These are phyloP conservation scores for Decorospora gaudefroyi DNA, from an alignment of 2,329 filamentous ascomycete genomes.

Conservation along the genomic window DNA sequence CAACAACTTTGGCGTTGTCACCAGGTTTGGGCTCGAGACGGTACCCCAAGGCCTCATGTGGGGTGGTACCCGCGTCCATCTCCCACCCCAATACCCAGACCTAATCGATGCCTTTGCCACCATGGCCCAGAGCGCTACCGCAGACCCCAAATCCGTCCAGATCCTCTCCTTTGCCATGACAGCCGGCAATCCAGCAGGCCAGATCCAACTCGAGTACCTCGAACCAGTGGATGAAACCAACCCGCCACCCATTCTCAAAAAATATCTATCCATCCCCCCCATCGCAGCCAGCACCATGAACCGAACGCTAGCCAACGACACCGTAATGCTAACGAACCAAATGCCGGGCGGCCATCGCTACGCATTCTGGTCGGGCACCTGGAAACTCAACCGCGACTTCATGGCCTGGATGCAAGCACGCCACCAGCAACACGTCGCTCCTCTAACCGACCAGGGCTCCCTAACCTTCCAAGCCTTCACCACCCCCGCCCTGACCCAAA, in stretches of 20 bases:
- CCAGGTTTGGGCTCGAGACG: slow-evolving; percentile 24
- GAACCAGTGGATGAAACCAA: slow-evolving; percentile 26
- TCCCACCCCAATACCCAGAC: slow-evolving; percentile 8
- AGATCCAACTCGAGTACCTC: slow-evolving; percentile 27
- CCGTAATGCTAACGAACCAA: slow-evolving; percentile 40
- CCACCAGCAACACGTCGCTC: slow-evolving; percentile 20
- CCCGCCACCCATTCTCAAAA: slow-evolving; percentile 17
- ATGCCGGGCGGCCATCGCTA: slow-evolving; percentile 41
- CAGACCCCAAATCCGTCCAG: slow-evolving; percentile 30
- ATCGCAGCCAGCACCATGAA: slow-evolving; percentile 10
- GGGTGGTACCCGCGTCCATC: slow-evolving; percentile 9
- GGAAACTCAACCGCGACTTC: slow-evolving; percentile 26
- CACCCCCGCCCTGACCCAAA: slow-evolving; percentile 15
- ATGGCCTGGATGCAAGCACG: slow-evolving; percentile 23
- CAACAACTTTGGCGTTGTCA: slow-evolving; percentile 41
- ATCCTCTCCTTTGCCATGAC: slow-evolving; percentile 31
- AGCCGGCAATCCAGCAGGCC: slow-evolving; percentile 20
- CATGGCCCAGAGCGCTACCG: slow-evolving; percentile 14
- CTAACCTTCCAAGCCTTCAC: slow-evolving; percentile 20
- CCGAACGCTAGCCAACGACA: slow-evolving; percentile 29
- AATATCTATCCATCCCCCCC: slow-evolving; percentile 15
- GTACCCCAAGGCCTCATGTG: slow-evolving; percentile 20
- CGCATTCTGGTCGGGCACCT: slow-evolving; percentile 32
- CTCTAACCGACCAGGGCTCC: slow-evolving; percentile 16
- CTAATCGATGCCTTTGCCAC: slow-evolving; percentile 18